Evolutionary conservation across 208 protist genomes (phyloP), one percentile per base, ranked within the genome.

Genomic region (Acanthamoeba culbertsoni): DNA sequence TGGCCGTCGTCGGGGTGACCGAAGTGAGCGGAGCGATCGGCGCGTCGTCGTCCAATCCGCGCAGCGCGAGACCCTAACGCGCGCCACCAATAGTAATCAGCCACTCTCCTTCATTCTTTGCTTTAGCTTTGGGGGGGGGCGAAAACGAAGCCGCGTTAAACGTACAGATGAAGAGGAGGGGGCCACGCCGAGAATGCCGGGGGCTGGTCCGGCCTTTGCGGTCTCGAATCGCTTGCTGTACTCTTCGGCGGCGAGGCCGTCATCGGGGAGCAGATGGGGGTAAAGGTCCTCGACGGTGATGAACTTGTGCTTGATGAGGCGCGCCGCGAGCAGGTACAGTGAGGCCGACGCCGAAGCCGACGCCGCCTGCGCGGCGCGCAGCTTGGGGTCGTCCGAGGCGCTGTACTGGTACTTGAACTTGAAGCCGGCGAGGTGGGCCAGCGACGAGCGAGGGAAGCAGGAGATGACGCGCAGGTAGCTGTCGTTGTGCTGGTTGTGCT

Each of bases 351-450:
- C 23, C 62, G n/a, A 23, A 35, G 33, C n/a, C 12, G 62, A 14
- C 5, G 62, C 16, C 62, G 23, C 14, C 26, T 14, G 16, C 33
- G 48, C n/a, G 40, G 33, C 12, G 14, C 59, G 12, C 7, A 28
- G 8, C 26, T 82, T 63, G 48, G 77, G 7, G 33, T 59, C 48
- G 5, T 43, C 31, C 5, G 43, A 0, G 10, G 48, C 51, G 77
- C 77, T 45, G 68, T 79, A 57, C 45, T 95, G 94, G 20, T 62
- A 93, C 26, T 96, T 91, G 91, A 94, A 95, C 88, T 96, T 96
- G 86, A 96, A 96, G 68, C 95, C 95, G 28, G 95, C 43, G 55
- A 96, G 28, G 71, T 96, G 95, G 51, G 59, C 75, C 18, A 92
- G 51, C 28, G 43, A 48, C 3, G 93, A 90, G 91, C 48, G 79